phyloP scores from a whole-genome alignment of 2,329 filamentous ascomycete species.

The Neonectria neomacrospora region DNA sequence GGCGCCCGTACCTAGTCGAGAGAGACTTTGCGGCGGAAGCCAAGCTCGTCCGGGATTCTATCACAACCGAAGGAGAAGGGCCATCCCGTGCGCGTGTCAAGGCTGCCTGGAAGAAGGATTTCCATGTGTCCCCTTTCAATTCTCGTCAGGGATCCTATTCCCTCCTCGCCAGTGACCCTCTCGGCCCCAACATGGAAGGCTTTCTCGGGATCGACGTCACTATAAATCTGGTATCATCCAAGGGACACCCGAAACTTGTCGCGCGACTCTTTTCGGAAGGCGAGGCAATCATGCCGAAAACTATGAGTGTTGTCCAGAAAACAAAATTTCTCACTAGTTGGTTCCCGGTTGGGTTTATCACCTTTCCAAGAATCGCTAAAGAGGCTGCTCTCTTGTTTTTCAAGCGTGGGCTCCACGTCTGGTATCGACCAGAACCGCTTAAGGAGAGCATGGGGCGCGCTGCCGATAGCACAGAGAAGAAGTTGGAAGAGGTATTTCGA shows the following conservation, averaged over 20 bases:
- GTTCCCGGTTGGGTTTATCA: conserved; percentile 76
- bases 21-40: conserved; percentile 43
- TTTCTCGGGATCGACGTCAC: conserved; percentile 64
- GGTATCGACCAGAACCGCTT: conserved; percentile 72
- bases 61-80: not conserved
- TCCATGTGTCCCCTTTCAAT: conserved; percentile 83
- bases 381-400: conserved; percentile 70
- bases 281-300: conserved; percentile 60
- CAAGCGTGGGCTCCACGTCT: conserved; percentile 67
- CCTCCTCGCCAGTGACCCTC: conserved; percentile 58
- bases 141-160: conserved; percentile 67
- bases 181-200: conserved; percentile 52
- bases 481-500: conserved; percentile 60
- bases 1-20: conserved; percentile 55
- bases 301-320: conserved; percentile 57
- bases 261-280: conserved; percentile 68
- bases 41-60: conserved; percentile 20
- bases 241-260: conserved; percentile 69
- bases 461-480: conserved; percentile 61
- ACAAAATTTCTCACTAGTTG: conserved; percentile 63
- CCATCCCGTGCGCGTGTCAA: conserved; percentile 51
- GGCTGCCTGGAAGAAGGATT: conserved; percentile 73
- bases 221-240: conserved; percentile 70
- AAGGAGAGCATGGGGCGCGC: conserved; percentile 64
- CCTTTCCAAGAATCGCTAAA: conserved; percentile 72